Conservation (phyloP, 176 grass and related monocot species). For the Avena sativa region DNA sequence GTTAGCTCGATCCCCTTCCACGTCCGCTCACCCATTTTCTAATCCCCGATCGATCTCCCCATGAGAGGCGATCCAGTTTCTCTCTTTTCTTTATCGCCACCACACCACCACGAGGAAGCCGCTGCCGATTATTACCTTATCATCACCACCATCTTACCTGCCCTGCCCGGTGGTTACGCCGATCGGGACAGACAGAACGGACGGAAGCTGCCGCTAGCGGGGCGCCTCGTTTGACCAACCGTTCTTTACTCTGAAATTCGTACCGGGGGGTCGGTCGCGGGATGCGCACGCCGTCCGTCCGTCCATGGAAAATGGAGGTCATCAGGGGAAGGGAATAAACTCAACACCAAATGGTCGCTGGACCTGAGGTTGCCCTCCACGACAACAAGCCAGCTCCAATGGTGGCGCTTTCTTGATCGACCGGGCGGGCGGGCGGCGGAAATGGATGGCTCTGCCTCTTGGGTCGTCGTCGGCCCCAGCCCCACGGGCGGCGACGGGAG, state of each 20-base stretch:
- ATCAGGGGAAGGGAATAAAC: neutral
- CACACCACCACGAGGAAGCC: constrained; percentile 16
- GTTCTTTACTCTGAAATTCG: neutral
- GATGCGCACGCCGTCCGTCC: constrained; percentile 39
- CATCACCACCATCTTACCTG: neutral
- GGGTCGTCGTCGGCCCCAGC: constrained; percentile 1
- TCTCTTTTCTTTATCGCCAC: constrained; percentile 35
- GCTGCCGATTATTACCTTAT: neutral
- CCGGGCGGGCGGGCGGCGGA: neutral
- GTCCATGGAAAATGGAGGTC: constrained; percentile 1
- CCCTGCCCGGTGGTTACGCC: constrained; percentile 42
- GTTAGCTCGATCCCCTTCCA: constrained; percentile 40
- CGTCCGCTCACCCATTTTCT: neutral
- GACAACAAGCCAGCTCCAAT: neutral
- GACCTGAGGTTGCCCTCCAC: constrained; percentile 2
- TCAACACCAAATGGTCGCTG: constrained; percentile 26
- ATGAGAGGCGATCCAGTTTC: neutral
- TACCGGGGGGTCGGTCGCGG: neutral
- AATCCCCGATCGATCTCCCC: neutral
- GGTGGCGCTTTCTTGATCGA: constrained; percentile 2
- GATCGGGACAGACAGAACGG: constrained; percentile 6
- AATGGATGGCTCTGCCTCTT: constrained; percentile 29
- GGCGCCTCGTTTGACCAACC: constrained; percentile 51
- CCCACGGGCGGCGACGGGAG: constrained; percentile 5
- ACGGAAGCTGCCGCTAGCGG: constrained; percentile 2